phyloP scores from a whole-genome alignment of 192 early-diverging fungal species.

The Gigaspora rosea region DNA sequence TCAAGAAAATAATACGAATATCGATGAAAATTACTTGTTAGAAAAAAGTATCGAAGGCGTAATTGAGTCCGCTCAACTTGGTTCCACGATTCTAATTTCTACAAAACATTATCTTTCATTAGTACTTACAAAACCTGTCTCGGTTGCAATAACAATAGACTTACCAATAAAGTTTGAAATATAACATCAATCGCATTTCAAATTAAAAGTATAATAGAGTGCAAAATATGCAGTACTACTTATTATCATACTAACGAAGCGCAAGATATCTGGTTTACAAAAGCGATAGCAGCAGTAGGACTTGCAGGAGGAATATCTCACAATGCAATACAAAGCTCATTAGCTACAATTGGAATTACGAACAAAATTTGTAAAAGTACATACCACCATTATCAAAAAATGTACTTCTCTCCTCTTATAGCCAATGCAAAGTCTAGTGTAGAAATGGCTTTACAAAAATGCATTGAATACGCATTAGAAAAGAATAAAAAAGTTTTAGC shows the following conservation, averaged over 20 bases:
- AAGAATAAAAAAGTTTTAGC: constrained; percentile 5
- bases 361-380: neutral
- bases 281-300: neutral
- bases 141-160: neutral
- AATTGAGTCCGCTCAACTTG: neutral
- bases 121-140: neutral
- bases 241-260: neutral
- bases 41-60: neutral
- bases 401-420: neutral
- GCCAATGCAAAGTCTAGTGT: neutral
- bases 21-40: no score
- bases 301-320: neutral
- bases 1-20: no score
- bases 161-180: neutral
- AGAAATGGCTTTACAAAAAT: neutral
- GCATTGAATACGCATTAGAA: neutral
- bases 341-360: neutral
- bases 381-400: neutral
- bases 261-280: neutral
- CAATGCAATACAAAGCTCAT: neutral
- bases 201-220: neutral
- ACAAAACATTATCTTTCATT: constrained; percentile 6
- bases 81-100: neutral
- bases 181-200: neutral
- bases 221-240: neutral